Conservation (phyloP, 768 basidiomycete genomes). For the Trametes elegans region DNA sequence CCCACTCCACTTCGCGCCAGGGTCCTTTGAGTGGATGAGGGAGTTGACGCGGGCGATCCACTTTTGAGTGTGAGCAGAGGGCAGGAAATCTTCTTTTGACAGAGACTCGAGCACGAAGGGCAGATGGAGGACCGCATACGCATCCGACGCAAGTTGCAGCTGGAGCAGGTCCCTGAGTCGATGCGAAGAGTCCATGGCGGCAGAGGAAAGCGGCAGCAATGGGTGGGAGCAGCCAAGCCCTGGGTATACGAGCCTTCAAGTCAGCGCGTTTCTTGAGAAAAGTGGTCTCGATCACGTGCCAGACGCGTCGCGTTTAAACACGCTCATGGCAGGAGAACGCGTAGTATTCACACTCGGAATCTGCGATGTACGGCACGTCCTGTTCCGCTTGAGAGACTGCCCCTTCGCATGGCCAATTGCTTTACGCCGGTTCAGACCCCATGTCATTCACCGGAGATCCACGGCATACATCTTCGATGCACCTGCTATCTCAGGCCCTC, state of each 20-base stretch:
- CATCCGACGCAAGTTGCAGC: slow-evolving; percentile 69
- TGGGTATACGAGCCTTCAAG: neutral
- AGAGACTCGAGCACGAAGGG: slow-evolving; percentile 59
- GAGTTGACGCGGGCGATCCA: slow-evolving; percentile 76
- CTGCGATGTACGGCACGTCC: too few species aligned
- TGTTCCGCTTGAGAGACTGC: too few species aligned
- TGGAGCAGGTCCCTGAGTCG: slow-evolving; percentile 66
- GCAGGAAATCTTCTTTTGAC: slow-evolving; percentile 47
- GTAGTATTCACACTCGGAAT: too few species aligned
- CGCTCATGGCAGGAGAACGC: too few species aligned
- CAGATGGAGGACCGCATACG: slow-evolving; percentile 54
- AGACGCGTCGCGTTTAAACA: slow-evolving; percentile 7
- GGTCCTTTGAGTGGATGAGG: slow-evolving; percentile 72
- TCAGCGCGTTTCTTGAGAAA: neutral
- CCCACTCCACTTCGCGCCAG: slow-evolving; percentile 79
- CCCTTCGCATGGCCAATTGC: too few species aligned
- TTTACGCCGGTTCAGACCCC: too few species aligned
- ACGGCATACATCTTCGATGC: too few species aligned
- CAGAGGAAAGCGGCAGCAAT: neutral
- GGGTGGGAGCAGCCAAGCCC: neutral
- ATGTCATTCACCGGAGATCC: too few species aligned
- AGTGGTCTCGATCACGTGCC: slow-evolving; percentile 18
- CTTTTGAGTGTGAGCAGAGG: slow-evolving; percentile 69
- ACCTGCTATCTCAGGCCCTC: too few species aligned
- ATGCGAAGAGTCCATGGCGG: slow-evolving; percentile 31